Percentiles rank a stretch among this genome's conserved stretches.
Evolutionary conservation across 2,329 filamentous ascomycete genomes (phyloP).

Genomic region (Celoporthe dispersa): DNA sequence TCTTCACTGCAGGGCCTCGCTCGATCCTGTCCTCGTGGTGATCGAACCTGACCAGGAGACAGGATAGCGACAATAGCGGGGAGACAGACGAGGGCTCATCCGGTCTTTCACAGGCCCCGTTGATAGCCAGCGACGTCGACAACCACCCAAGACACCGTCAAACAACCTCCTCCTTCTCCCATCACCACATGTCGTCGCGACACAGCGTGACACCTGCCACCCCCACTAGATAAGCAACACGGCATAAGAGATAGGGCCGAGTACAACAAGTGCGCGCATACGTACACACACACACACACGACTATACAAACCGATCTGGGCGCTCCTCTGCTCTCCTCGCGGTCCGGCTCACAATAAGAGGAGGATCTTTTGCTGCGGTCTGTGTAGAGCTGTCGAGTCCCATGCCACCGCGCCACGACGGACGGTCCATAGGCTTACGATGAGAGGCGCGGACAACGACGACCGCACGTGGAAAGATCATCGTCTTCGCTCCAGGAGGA

Average conservation of each 20-base stretch:
- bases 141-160: not conserved
- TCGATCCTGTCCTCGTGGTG: not conserved
- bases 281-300: not conserved
- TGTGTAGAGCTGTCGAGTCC: not conserved
- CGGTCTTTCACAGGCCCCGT: not conserved
- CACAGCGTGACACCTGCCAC: not conserved
- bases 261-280: not conserved
- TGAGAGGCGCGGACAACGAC: constrained; percentile 16
- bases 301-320: not conserved
- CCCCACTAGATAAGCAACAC: not conserved
- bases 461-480: constrained; percentile 9
- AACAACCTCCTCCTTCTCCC: not conserved
- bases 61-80: not conserved
- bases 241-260: not conserved
- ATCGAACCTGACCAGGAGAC: not conserved
- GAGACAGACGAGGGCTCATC: not conserved
- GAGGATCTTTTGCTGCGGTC: not conserved
- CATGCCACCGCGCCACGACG: constrained; percentile 2
- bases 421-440: constrained; percentile 1
- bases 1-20: not conserved
- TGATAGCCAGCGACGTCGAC: not conserved
- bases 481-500: constrained; percentile 14
- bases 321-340: not conserved
- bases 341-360: not conserved
- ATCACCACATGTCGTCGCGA: constrained; percentile 1